Evolutionary conservation across 1,284 basidiomycete genomes (phyloP).

Genomic region (Gymnopus androsaceus): DNA sequence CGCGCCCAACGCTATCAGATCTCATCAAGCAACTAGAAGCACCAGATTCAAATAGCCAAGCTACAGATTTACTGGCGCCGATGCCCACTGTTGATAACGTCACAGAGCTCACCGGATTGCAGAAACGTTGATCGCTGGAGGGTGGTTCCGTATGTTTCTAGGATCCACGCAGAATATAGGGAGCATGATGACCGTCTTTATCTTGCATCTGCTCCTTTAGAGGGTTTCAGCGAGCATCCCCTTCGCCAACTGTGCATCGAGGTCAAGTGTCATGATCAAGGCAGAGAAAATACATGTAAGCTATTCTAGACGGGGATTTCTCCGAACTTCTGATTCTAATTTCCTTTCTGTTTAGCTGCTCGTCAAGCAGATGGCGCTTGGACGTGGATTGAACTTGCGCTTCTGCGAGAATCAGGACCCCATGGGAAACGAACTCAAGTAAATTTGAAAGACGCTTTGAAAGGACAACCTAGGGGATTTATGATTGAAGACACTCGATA

Average conservation of each 20-base stretch:
- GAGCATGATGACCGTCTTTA: constrained; percentile 5
- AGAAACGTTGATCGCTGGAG: constrained; percentile 11
- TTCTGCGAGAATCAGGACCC: constrained; percentile 3
- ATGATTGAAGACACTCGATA: constrained; percentile 15
- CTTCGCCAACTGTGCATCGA: constrained; percentile 14
- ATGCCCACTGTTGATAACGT: background rate
- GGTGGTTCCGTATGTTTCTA: constrained; percentile 4
- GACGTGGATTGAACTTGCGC: constrained; percentile 16
- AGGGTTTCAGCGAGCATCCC: constrained; percentile 9
- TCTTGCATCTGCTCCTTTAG: constrained; percentile 13
- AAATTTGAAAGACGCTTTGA: constrained; percentile 9
- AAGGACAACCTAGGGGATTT: constrained; percentile 12
- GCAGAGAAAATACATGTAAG: constrained; percentile 11
- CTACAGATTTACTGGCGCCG: constrained; percentile 9
- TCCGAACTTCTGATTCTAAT: background rate
- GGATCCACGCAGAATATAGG: background rate
- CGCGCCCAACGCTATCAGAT: constrained; percentile 6
- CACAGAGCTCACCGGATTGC: constrained; percentile 7
- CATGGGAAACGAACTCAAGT: constrained; percentile 13
- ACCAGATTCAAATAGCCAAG: background rate
- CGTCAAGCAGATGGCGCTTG: constrained; percentile 10
- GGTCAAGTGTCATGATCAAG: constrained; percentile 17
- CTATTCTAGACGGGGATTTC: too few relatives aligned
- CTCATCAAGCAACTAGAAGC: constrained; percentile 2
- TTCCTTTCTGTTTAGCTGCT: constrained; percentile 1